Evolutionary conservation across 257 asterid species (phyloP), one percentile per base, ranked within the genome.

Genomic region (Cinchona pubescens): DNA sequence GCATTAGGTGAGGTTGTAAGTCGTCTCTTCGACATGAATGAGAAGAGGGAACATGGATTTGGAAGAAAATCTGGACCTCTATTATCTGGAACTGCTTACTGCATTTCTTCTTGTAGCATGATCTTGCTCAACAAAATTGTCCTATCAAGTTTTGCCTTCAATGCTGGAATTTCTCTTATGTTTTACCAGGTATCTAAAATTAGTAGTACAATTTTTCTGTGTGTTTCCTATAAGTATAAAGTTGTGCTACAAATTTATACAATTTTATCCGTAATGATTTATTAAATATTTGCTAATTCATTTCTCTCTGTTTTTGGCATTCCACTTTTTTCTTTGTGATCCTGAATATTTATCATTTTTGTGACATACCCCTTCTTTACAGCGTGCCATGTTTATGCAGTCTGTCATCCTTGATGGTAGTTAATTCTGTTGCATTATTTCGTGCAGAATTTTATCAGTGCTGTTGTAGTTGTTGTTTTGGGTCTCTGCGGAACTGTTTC

Each of bases 81-180:
- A 19, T 21, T 83, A 49, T 79, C 89, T 60, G 89, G 89, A 67
- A 62, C 79, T 67, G 87, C 89, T 74, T 86, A 86, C 48, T 86
- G 89, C 78, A 51, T 86, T 76, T 79, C 89, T 74, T 86, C 89
- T 64, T 86, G 87, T 78, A 75, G 84, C 79, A 86, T 86, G 89
- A 86, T 86, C 69, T 72, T 86, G 79, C 79, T 86, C 70, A 86
- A 86, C 84, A 83, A 86, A 77, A 62, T 83, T 81, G 86, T 86
- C 59, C 82, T 86, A 7, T 83, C 89, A 72, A 75, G 83, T 78
- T 86, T 81, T 75, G 79, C 78, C 0, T 86, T 86, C 82, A 81
- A 78, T 77, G 89, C 86, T 71, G 89, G 87, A 72, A 62, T 83
- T 38, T 83, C 89, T n/a, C 76, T 86, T 70, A 83, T 86, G 87